phyloP scores from a whole-genome alignment of 129 eudicot species.

The Apium graveolens region DNA sequence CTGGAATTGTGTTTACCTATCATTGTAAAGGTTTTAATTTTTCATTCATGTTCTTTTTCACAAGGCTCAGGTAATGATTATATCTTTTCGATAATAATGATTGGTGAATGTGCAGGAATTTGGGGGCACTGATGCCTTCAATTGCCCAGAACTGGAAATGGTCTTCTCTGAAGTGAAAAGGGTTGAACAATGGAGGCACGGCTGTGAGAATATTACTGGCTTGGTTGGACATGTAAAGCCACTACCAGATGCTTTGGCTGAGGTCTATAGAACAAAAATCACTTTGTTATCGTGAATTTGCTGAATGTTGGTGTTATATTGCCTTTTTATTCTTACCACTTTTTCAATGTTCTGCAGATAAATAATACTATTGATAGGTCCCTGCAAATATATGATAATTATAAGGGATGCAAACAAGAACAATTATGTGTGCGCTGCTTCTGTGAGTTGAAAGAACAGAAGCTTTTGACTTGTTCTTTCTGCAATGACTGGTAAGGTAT shows the following conservation, averaged over 20 bases:
- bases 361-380: slow-evolving; percentile 50
- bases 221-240: slow-evolving; percentile 28
- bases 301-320: background rate
- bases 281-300: background rate
- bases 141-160: slow-evolving; percentile 53
- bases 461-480: slow-evolving; percentile 56
- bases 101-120: slow-evolving; percentile 40
- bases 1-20: background rate
- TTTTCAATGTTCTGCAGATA: slow-evolving; percentile 38
- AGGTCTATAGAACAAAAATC: slow-evolving; percentile 27
- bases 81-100: background rate
- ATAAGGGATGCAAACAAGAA: slow-evolving; percentile 24
- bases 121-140: slow-evolving; percentile 58
- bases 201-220: slow-evolving; percentile 33
- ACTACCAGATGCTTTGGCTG: slow-evolving; percentile 38
- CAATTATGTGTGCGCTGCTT: slow-evolving; percentile 46
- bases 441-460: slow-evolving; percentile 37
- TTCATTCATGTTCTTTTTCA: background rate
- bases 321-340: background rate
- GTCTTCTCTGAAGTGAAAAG: slow-evolving; percentile 49
- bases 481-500: slow-evolving; percentile 70
- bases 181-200: slow-evolving; percentile 56
- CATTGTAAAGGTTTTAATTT: background rate
- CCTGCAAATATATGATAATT: slow-evolving; percentile 35
- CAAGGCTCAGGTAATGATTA: background rate